Base-by-base conservation (phyloP, 305 asterid species). In the Fraxinus floribunda region DNA sequence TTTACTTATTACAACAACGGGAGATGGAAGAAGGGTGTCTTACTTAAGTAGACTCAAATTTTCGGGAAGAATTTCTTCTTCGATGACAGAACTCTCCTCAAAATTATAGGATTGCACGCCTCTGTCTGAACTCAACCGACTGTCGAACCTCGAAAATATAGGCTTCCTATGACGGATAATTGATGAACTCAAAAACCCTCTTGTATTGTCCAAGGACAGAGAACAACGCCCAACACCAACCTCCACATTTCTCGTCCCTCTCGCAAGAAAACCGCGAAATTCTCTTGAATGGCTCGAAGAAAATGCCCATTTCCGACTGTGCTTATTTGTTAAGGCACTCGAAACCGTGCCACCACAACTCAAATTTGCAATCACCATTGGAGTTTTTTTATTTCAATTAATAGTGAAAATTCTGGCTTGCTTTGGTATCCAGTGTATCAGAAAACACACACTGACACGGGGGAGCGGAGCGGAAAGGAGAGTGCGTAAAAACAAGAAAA, bases 351-450 rank as follows among this genome's bases (percentile, higher is more conserved):
- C 84, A 75, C 85, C 86, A 20, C 84, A 83, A 64, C 82, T 82
- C 75, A 91, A 81, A 81, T 90, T 94, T 62, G 93, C 87, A 77
- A 89, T 89, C 75, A 76, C 89, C 95, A 92, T 91, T 64, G 32
- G 36, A 11, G 32, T 62, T 3, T 5, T 5, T 9, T 22, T 38
- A 22, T 68, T 29, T 29, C 75, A 29, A 29, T 26, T 13, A 10
- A 68, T 68, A 68, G 7, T 68, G 34, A 26, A 26, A 29, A 26
- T 68, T 68, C 0, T 11, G 75, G 74, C 18, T 68, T 68, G 74
- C 16, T 64, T 64, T 3, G 73, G 34, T 8, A 11, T 3, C 2
- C 38, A 5, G 2, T 26, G 35, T 30, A 30, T 29, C 10, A 26
- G n/a, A 7, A 68, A 29, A 68, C 32, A 29, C 18, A 29, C 18